Base-by-base conservation (phyloP, 1,139 yeast species). In the Ogataea hybrid region DNA sequence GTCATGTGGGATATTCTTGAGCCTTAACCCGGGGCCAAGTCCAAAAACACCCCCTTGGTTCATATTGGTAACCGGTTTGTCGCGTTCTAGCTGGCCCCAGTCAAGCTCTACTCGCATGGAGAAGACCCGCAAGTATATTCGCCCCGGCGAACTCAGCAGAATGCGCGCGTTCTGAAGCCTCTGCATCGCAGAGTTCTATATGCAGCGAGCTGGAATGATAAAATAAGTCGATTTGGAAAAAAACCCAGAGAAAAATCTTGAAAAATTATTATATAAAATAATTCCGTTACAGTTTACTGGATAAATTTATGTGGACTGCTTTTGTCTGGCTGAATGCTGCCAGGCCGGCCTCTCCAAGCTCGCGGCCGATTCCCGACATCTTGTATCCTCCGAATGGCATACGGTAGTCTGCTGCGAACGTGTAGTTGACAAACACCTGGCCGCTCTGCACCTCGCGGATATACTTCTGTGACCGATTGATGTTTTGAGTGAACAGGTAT, bases 281-380 rank as follows among this genome's bases (percentile, higher is more conserved):
- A 28, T 14, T 21, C 5, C n/a, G 14, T 38, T 33, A 54, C 39
- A 55, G 39, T 18, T 41, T 42, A 18, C 47, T 46, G 22, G 76
- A 74, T 51, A 75, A 58, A 58, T 77, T 77, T 46, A 75, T 75
- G 54, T 75, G 79, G 38, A 77, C 70, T 28, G 82, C 77, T 63
- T 77, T 77, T 43, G 75, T 77, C 59, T 76, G 81, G 20, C 79
- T 75, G 63, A 77, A 77, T 48, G 70, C 73, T 35, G 67, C 64
- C 52, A 77, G 64, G 41, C 82, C 82, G 49, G 76, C 75, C 55
- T 76, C 81, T 37, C 83, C 82, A 58, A 77, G 70, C 61, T 77
- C 82, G 59, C 83, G 70, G 46, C 83, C 83, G 39, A 73, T 65
- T 56, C 83, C 83, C 50, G 77, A 70, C 70, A 69, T 62, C 64